A percentile compares a stretch with the other conserved stretches of the same genome.
Conservation (phyloP, 306 rosid species). For the Fragaria nilgerrensis region DNA sequence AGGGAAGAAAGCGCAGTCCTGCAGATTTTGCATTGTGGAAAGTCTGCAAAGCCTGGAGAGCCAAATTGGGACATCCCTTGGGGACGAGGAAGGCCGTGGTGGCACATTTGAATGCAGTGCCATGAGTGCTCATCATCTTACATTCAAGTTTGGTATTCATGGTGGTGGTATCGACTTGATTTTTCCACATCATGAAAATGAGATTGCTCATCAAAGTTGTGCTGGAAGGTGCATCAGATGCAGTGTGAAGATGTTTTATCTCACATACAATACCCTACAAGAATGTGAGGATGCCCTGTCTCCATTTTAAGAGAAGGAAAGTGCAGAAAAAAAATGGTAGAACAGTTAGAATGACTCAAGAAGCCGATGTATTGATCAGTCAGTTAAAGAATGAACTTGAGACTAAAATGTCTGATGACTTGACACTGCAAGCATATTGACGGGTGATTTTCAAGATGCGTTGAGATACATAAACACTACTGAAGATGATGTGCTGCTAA, state of each 20-base stretch:
- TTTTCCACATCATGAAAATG: conserved; percentile 98
- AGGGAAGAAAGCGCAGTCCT: conserved; percentile 61
- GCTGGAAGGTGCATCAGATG: conserved; percentile 33
- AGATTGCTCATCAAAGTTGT: conserved; percentile 78
- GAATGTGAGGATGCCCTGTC: conserved; percentile 58
- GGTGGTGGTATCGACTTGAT: conserved; percentile 95
- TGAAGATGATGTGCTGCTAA: conserved; percentile 59
- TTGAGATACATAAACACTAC: conserved; percentile 61
- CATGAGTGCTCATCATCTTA: conserved; percentile 81
- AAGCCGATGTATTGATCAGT: conserved; percentile 62
- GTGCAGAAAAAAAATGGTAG: conserved; percentile 41
- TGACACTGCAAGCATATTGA: conserved; percentile 74
- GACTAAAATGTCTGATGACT: conserved; percentile 81
- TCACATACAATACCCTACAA: too few relatives aligned
- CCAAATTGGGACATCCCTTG: conserved; percentile 95
- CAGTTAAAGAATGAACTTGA: conserved; percentile 60
- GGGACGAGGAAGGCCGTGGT: conserved; percentile 94
- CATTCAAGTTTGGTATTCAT: conserved; percentile 77
- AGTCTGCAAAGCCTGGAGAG: conserved; percentile 91
- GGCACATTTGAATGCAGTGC: conserved; percentile 99
- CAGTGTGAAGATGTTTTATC: too few relatives aligned
- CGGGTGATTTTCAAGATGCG: conserved; percentile 78
- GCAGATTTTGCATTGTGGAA: conserved; percentile 94
- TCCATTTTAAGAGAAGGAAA: conserved; percentile 43
- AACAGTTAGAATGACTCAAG: conserved; percentile 38